Conservation (phyloP, 306 rosid genomes). For the Canavalia gladiata region DNA sequence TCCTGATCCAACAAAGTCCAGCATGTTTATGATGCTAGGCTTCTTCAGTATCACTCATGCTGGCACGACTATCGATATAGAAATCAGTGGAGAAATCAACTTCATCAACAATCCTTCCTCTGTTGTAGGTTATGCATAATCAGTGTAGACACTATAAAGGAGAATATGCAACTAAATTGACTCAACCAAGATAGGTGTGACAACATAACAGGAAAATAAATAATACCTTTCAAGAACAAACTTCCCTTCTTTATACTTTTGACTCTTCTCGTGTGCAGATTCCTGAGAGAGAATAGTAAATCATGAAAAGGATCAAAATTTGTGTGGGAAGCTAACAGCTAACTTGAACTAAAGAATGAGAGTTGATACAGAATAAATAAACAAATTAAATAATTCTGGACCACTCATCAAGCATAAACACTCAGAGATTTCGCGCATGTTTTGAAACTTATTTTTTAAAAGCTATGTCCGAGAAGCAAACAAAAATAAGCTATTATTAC, state of each 20-base stretch:
- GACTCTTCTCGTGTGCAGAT: conserved; percentile 82
- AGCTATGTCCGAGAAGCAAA: too few species aligned
- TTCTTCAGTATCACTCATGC: conserved; percentile 80
- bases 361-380: not conserved
- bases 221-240: conserved; percentile 91
- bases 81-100: conserved; percentile 69
- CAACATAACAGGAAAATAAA: not conserved
- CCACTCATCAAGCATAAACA: conserved; percentile 3
- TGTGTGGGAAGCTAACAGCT: not conserved
- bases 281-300: conserved; percentile 60
- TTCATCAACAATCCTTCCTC: conserved; percentile 86
- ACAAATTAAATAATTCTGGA: not conserved
- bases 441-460: too few species aligned
- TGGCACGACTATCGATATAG: conserved; percentile 62
- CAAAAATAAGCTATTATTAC: too few species aligned
- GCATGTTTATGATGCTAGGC: conserved; percentile 52
- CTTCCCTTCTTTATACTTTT: conserved; percentile 93
- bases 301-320: not conserved
- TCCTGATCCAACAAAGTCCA: conserved; percentile 21
- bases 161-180: conserved; percentile 16
- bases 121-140: conserved; percentile 24
- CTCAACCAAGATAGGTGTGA: conserved; percentile 6
- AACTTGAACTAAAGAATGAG: conserved; percentile 9
- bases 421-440: not conserved
- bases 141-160: conserved; percentile 26